These are phyloP conservation scores for Metschnikowia cubensis DNA, from an alignment of 805 yeast genomes.

Conservation along the genomic window DNA sequence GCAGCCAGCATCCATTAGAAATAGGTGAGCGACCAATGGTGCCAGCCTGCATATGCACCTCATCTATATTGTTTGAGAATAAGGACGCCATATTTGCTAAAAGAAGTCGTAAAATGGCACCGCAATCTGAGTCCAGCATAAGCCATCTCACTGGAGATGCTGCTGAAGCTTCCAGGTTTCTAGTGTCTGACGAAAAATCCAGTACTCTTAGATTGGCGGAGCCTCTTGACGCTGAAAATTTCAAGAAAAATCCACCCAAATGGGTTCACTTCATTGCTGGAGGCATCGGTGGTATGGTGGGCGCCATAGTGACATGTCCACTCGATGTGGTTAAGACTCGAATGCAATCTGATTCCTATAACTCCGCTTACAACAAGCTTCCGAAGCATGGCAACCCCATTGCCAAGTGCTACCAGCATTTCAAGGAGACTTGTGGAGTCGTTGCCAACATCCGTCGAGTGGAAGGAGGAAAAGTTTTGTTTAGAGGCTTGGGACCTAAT, in stretches of 20 bases:
- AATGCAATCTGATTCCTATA: constrained; percentile 83
- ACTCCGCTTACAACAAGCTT: constrained; percentile 48
- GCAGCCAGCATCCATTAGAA: background rate
- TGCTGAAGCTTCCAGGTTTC: constrained; percentile 52
- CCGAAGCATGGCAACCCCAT: constrained; percentile 36
- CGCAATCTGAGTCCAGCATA: background rate
- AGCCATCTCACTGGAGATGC: constrained; percentile 42
- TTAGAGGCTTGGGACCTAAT: constrained; percentile 95
- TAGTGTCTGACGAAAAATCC: constrained; percentile 71
- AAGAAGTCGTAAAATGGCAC: background rate
- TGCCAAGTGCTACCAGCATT: constrained; percentile 60
- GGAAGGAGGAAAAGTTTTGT: constrained; percentile 85
- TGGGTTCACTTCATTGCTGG: constrained; percentile 89
- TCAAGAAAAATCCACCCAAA: constrained; percentile 21
- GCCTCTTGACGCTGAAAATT: constrained; percentile 17
- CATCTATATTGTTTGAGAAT: background rate
- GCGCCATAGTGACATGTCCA: constrained; percentile 92
- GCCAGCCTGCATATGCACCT: background rate
- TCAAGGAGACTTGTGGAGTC: constrained; percentile 76
- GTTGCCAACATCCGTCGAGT: constrained; percentile 59
- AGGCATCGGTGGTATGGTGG: constrained; percentile 96
- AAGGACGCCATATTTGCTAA: background rate
- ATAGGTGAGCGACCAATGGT: background rate
- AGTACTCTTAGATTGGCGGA: constrained; percentile 45
- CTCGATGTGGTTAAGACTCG: constrained; percentile 95